Base-by-base conservation (phyloP, 805 yeast genomes). In the Yamadazyma takamatsuzukensis region DNA sequence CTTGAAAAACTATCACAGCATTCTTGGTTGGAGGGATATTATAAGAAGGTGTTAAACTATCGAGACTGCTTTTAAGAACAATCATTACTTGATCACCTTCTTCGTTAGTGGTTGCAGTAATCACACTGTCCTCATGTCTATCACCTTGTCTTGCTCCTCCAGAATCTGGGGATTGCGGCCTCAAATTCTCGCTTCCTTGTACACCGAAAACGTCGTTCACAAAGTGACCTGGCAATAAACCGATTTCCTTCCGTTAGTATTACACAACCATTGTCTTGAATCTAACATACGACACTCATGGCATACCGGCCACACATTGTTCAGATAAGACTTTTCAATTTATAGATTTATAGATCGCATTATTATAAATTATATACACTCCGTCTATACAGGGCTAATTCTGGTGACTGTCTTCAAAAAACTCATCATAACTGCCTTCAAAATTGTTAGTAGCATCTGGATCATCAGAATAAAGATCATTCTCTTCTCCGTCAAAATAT, bases 291-390 rank as follows among this genome's bases (percentile, higher is more conserved):
- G 33, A 68, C 51, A 13, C 70, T 64, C 45, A 74, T 48, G 2
- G 82, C 72, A 45, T 67, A 78, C 30, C 85, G 51, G 13, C 85
- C 85, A 55, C 85, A 78, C 85, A 78, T 78, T n/a, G n/a, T n/a
- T n/a, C n/a, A n/a, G n/a, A n/a, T n/a, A n/a, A n/a, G n/a, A n/a
- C n/a, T n/a, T n/a, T n/a, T n/a, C n/a, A n/a, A n/a, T n/a, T n/a
- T n/a, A n/a, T n/a, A n/a, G n/a, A n/a, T n/a, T n/a, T n/a, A n/a
- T n/a, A n/a, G n/a, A n/a, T n/a, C n/a, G n/a, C n/a, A n/a, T n/a
- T n/a, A n/a, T n/a, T n/a, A n/a, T n/a, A n/a, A n/a, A n/a, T n/a
- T n/a, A n/a, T n/a, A n/a, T n/a, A n/a, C n/a, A n/a, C n/a, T n/a
- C n/a, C n/a, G n/a, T n/a, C n/a, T n/a, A n/a, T n/a, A n/a, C n/a